Conservation (phyloP, 1,284 basidiomycete genomes). For the Mixia osmundae region DNA sequence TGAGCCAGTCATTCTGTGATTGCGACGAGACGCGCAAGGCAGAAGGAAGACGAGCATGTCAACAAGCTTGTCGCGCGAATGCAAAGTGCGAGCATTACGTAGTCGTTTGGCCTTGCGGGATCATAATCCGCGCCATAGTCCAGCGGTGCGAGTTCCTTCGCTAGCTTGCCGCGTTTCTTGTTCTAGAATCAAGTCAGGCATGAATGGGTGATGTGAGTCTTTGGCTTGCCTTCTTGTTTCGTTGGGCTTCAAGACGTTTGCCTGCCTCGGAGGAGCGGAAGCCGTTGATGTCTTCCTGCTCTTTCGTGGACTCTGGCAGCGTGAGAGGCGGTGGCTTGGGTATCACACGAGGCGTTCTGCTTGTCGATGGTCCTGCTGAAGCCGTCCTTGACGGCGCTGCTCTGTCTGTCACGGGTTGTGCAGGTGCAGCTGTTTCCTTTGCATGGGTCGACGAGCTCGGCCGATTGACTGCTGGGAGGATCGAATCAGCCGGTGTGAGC, state of each 20-base stretch:
- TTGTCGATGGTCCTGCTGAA: no score
- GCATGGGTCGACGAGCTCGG: no score
- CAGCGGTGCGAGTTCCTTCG: constrained; percentile 12
- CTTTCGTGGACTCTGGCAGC: constrained; percentile 12
- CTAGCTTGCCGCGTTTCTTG: constrained; percentile 9
- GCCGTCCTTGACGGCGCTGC: no score
- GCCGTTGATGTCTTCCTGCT: constrained; percentile 67
- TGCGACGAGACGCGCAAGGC: background rate
- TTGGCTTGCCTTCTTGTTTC: constrained; percentile 20
- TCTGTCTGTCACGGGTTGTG: no score
- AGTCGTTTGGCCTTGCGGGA: constrained; percentile 56
- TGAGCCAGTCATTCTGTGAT: background rate
- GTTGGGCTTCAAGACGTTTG: constrained; percentile 21
- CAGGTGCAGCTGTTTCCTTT: no score
- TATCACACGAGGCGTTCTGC: no score
- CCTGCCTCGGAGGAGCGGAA: constrained; percentile 25
- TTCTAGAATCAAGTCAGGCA: background rate
- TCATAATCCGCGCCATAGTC: constrained; percentile 40
- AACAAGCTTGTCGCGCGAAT: background rate
- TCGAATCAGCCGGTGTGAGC: no score
- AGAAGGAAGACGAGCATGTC: background rate
- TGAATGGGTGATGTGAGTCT: background rate
- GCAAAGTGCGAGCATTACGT: constrained; percentile 20
- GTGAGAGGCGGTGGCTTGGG: constrained; percentile 16
- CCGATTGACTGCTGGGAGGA: no score